phyloP scores from a whole-genome alignment of 2,329 filamentous ascomycete species.

The Xylaria sp. region DNA sequence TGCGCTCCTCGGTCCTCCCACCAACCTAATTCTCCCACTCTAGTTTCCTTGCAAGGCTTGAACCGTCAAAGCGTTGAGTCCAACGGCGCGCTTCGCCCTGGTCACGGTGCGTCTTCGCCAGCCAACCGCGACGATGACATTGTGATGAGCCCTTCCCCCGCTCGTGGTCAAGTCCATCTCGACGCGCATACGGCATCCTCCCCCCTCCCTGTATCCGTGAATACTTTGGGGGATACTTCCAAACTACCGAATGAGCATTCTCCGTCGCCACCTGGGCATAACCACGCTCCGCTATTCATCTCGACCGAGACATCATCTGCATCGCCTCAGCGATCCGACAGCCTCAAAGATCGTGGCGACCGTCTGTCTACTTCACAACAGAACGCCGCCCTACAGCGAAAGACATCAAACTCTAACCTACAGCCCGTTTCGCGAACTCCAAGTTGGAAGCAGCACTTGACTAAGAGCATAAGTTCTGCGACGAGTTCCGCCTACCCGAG shows the following conservation, averaged over 20 bases:
- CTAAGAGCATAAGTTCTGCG: constrained; percentile 64
- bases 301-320: constrained; percentile 52
- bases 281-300: constrained; percentile 51
- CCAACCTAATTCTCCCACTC: constrained; percentile 39
- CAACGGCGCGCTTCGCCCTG: constrained; percentile 40
- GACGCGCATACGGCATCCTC: constrained; percentile 55
- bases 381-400: constrained; percentile 52
- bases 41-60: constrained; percentile 42
- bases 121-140: constrained; percentile 23
- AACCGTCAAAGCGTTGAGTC: constrained; percentile 46
- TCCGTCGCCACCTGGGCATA: constrained; percentile 38
- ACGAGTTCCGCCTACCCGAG: constrained; percentile 77
- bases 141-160: constrained; percentile 36
- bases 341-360: constrained; percentile 52
- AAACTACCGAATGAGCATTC: constrained; percentile 38
- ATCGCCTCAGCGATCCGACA: constrained; percentile 48
- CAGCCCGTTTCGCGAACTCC: constrained; percentile 68
- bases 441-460: constrained; percentile 68
- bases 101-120: constrained; percentile 33
- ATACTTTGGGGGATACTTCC: constrained; percentile 36
- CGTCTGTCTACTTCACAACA: constrained; percentile 49
- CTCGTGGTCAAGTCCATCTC: constrained; percentile 50
- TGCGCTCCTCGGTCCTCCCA: constrained; percentile 34
- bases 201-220: constrained; percentile 49
- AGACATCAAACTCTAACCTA: constrained; percentile 59